Base-by-base conservation (phyloP, 73 alveolate species). In the Stentor coeruleus region DNA sequence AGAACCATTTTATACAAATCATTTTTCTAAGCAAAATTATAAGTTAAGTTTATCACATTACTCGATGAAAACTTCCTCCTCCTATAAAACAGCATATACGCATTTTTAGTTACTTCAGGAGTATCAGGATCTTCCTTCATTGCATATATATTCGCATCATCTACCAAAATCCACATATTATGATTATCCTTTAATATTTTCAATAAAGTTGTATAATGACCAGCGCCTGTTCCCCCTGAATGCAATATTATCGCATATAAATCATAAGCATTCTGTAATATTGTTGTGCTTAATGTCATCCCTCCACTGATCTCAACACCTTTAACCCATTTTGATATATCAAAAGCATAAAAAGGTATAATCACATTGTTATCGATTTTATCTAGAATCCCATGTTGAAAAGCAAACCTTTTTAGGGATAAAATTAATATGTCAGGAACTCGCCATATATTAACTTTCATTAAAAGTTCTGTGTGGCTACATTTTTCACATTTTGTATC, bases 401-500 rank as follows among this genome's bases (percentile, higher is more conserved):
- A 93, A 42, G 90, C 59, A 66, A 93, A 93, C 74, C 98, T 80
- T 82, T 90, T 91, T 31, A 93, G 59, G 76, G 88, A 95, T 35
- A 93, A 57, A 55, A 93, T 84, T 30, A 93, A 81, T 6, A 93
- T 93, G 41, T 93, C 95, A 42, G 98, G 98, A 28, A 88, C 74
- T 33, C 88, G 38, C 38, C 83, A 75, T 36, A 75, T 39, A 26
- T 75, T 66, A 14, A 39, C 58, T 41, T 20, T 59, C 89, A 60
- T 85, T 37, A 59, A n/a, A 42, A 76, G 37, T 83, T 58, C 77
- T 58, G 30, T 31, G 59, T 85, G 14, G 36, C 84, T 0, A 72
- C 91, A 38, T 75, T 75, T 75, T 75, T 75, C 83, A 38, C 83
- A 75, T n/a, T 35, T 2, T 15, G 20, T 20, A 39, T 75, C 83